Evolutionary conservation across 805 yeast genomes (phyloP).

Genomic region (Metschnikowia kunwiensis): DNA sequence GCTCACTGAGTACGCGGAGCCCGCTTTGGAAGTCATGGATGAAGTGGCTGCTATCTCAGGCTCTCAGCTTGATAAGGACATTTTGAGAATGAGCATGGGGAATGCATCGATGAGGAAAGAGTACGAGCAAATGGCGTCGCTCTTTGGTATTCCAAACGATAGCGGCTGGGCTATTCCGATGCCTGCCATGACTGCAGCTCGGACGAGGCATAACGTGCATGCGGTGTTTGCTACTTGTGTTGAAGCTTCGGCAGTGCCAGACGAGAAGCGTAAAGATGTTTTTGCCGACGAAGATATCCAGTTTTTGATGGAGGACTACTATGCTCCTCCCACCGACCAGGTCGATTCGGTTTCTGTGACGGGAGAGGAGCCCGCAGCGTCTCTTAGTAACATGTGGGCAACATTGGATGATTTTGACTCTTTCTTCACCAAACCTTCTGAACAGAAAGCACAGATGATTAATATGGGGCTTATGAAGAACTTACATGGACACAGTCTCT

Average conservation of each 20-base stretch:
- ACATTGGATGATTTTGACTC: slow-evolving; percentile 86
- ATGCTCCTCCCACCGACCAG: slow-evolving; percentile 34
- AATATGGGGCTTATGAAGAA: slow-evolving; percentile 9
- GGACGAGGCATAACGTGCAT: slow-evolving; percentile 89
- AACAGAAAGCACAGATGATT: slow-evolving; percentile 16
- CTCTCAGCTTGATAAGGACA: slow-evolving; percentile 85
- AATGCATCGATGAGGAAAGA: slow-evolving; percentile 73
- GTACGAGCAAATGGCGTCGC: slow-evolving; percentile 79
- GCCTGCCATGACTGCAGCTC: slow-evolving; percentile 88
- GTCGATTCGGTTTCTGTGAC: slow-evolving; percentile 49
- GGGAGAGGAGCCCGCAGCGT: slow-evolving; percentile 63
- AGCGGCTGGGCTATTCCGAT: slow-evolving; percentile 97
- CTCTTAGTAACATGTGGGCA: slow-evolving; percentile 88
- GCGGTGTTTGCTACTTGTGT: slow-evolving; percentile 89
- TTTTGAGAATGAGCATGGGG: slow-evolving; percentile 87
- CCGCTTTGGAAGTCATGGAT: slow-evolving; percentile 86
- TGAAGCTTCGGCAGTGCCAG: slow-evolving; percentile 32
- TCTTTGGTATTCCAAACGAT: slow-evolving; percentile 93
- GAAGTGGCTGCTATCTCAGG: slow-evolving; percentile 84
- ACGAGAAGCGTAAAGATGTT: slow-evolving; percentile 21
- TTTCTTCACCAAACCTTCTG: slow-evolving; percentile 69
- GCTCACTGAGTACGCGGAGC: slow-evolving; percentile 82
- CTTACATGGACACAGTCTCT: slow-evolving; percentile 38
- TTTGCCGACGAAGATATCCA: slow-evolving; percentile 38
- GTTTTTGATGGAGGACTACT: slow-evolving; percentile 61